Evolutionary conservation across 768 basidiomycete species (phyloP).

Genomic region (Butyriboletus loyo): DNA sequence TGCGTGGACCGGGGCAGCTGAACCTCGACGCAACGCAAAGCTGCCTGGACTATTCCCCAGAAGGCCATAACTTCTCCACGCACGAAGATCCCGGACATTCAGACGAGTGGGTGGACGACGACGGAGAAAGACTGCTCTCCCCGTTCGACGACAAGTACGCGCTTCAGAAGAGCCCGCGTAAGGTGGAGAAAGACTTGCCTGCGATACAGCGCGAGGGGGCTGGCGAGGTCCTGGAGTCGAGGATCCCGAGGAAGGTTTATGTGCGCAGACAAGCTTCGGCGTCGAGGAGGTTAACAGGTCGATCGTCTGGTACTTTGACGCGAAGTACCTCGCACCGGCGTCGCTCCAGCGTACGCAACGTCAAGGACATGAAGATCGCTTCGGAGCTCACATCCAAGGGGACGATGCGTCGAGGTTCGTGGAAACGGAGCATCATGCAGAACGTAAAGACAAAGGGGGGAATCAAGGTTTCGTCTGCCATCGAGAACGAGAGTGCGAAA

Average conservation of each 20-base stretch:
- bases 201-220: conserved; percentile 5
- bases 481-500: conserved; percentile 12
- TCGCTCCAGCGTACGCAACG: conserved; percentile 14
- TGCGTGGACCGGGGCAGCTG: conserved; percentile 23
- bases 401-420: conserved; percentile 24
- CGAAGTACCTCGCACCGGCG: conserved; percentile 15
- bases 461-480: conserved; percentile 7
- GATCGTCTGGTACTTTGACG: not conserved
- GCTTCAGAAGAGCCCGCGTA: conserved; percentile 1
- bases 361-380: conserved; percentile 7
- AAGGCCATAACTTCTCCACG: conserved; percentile 1
- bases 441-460: conserved; percentile 15
- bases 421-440: conserved; percentile 23
- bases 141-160: conserved; percentile 27
- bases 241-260: conserved; percentile 20
- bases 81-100: conserved; percentile 8
- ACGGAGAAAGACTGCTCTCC: conserved; percentile 20
- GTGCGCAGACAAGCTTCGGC: conserved; percentile 16
- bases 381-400: conserved; percentile 14
- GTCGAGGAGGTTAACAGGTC: conserved; percentile 6
- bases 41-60: conserved; percentile 24
- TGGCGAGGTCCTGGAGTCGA: conserved; percentile 7
- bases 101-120: conserved; percentile 27
- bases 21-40: conserved; percentile 25
- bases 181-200: conserved; percentile 16